Evolutionary conservation across 169 alveolate species (phyloP).

Genomic region (Amoebophrya sp.): DNA sequence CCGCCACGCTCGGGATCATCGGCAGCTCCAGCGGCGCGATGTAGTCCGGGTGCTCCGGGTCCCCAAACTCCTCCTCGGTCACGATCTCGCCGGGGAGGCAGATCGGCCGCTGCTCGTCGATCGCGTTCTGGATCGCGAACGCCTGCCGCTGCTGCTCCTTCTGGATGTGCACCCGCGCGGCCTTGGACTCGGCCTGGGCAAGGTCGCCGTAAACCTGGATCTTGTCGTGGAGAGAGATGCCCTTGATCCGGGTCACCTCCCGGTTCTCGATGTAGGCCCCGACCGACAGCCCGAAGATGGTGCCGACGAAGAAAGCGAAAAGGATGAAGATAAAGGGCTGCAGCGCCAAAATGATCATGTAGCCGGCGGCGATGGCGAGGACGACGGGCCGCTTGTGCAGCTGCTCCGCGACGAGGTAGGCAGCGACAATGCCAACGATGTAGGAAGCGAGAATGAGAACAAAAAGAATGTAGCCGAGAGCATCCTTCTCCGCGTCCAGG

Average conservation of each 20-base stretch:
- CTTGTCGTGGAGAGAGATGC: not conserved
- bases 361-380: not conserved
- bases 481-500: not conserved
- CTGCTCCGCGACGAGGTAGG: not conserved
- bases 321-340: slow-evolving; percentile 1
- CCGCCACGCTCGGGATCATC: not conserved
- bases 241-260: not conserved
- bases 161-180: not conserved
- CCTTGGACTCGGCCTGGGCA: not conserved
- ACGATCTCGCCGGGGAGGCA: not conserved
- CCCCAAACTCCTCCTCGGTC: not conserved
- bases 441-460: not conserved
- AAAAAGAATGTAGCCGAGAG: not conserved
- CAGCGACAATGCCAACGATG: not conserved
- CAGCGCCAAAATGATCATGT: not conserved
- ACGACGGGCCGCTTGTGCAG: not conserved
- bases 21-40: not conserved
- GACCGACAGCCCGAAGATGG: not conserved
- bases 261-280: not conserved
- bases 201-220: not conserved
- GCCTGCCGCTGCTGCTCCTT: not conserved
- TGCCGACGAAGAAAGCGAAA: not conserved
- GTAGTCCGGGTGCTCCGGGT: not conserved
- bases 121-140: not conserved
- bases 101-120: not conserved